Base-by-base conservation (phyloP, 176 grass and related monocot genomes). In the Calamus simplicifolius region DNA sequence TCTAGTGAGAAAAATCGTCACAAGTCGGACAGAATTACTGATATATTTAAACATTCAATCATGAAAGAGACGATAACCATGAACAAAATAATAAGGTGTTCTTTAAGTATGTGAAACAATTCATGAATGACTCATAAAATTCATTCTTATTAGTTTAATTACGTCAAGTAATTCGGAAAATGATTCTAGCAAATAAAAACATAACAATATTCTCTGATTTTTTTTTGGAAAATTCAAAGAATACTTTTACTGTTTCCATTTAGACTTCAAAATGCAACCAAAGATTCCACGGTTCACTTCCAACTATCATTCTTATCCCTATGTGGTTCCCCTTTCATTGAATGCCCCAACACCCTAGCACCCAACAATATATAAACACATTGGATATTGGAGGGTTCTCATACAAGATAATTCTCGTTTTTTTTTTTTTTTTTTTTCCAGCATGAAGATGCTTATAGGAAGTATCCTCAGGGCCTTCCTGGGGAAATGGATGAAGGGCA, bases 281-380 rank as follows among this genome's bases (percentile, higher is more conserved):
- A 13, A 25, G 53, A 18, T 19, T 56, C 21, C 14, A 25, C 19
- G 12, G 53, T 18, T 56, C 19, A 8, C 18, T 56, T 56, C 18
- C 25, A 56, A 18, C 53, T 25, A 56, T 25, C 35, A 23, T 56
- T 56, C 12, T 19, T 10, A 8, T 56, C 18, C 23, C 4, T 12
- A 25, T 56, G 13, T 21, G 13, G 18, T 7, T 8, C 1, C 4
- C 19, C 54, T 43, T 43, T 12, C 21, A 43, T 43, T 43, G 35
- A 56, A 56, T 31, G 16, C 58, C n/a, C 58, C 28, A 31, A 35
- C 2, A 31, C 27, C 27, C 28, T 29, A 31, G 58, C 58, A 18
- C 16, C 29, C 28, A 6, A 60, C 58, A 31, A 18, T 60, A 60
- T 60, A 60, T 60, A 60, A 60, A 31, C 26, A 18, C 29, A 60